These are phyloP conservation scores for Castanospermum australe DNA, from an alignment of 306 rosid genomes.

Conservation along the genomic window DNA sequence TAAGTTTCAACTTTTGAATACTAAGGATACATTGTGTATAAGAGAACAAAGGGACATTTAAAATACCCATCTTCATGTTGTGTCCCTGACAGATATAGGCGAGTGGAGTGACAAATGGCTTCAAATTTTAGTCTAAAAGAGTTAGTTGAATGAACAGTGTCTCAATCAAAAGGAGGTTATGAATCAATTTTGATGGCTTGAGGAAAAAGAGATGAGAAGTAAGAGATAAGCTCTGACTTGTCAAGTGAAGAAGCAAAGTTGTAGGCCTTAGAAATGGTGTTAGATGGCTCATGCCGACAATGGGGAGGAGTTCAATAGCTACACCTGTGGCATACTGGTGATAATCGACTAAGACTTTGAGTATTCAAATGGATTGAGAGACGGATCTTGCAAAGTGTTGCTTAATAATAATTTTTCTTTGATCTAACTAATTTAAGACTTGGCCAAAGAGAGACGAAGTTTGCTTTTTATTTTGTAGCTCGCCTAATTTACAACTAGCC, in stretches of 20 bases:
- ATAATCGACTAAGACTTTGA: background rate
- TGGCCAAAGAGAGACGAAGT: background rate
- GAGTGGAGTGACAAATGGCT: background rate
- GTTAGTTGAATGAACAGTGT: background rate
- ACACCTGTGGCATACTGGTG: background rate
- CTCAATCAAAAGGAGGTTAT: background rate
- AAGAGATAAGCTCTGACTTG: background rate
- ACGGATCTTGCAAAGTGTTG: background rate
- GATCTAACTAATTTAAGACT: background rate
- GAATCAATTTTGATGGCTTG: background rate
- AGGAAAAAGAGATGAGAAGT: background rate
- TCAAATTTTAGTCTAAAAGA: background rate
- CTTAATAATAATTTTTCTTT: conserved; percentile 1
- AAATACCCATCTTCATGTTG: background rate
- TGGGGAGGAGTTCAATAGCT: background rate
- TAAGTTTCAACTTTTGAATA: background rate
- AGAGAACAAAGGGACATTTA: background rate
- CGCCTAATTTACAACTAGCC: background rate
- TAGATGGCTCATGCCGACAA: background rate
- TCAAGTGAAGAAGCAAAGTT: background rate
- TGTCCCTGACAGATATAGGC: background rate
- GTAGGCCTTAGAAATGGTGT: background rate
- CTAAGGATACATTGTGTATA: background rate
- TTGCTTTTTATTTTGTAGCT: background rate
- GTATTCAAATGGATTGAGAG: background rate